A percentile compares a stretch with the other conserved stretches of the same genome.
Evolutionary conservation across 2,329 filamentous ascomycete species (phyloP).

Genomic region (Botryotinia narcissicola): DNA sequence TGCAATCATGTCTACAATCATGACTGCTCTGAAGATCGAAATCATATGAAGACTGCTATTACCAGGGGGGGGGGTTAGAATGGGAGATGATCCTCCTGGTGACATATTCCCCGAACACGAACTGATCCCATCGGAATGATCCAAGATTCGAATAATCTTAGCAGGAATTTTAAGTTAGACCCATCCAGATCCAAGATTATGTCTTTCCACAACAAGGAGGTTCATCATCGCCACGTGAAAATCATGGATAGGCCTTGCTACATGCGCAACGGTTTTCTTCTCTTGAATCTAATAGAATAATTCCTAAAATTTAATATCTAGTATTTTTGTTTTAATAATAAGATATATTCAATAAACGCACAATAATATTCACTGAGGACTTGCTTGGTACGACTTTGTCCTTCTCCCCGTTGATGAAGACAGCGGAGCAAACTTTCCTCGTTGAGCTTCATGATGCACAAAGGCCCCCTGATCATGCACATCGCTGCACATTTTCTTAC

Average conservation of each 20-base stretch:
- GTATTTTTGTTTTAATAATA: not conserved
- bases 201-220: not conserved
- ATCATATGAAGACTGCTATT: constrained; percentile 8
- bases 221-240: constrained; percentile 19
- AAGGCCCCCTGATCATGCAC: constrained; percentile 15
- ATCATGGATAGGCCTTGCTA: constrained; percentile 21
- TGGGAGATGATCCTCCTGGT: not conserved
- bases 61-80: not conserved
- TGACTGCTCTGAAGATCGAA: constrained; percentile 2
- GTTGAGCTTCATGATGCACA: constrained; percentile 16
- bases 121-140: constrained; percentile 9
- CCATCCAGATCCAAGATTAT: not conserved
- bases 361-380: not conserved
- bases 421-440: constrained; percentile 14
- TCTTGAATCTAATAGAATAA: not conserved
- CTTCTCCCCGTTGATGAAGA: not conserved
- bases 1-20: constrained; percentile 4
- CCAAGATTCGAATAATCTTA: constrained; percentile 9
- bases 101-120: constrained; percentile 14
- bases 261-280: constrained; percentile 19
- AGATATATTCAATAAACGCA: not conserved
- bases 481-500: constrained; percentile 13
- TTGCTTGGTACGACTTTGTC: not conserved
- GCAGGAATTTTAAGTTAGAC: not conserved
- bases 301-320: not conserved